A percentile compares a stretch with the other conserved stretches of the same genome.
These are phyloP conservation scores for Aspergillus jensenii DNA, from an alignment of 2,329 filamentous ascomycete species.

Conservation along the genomic window DNA sequence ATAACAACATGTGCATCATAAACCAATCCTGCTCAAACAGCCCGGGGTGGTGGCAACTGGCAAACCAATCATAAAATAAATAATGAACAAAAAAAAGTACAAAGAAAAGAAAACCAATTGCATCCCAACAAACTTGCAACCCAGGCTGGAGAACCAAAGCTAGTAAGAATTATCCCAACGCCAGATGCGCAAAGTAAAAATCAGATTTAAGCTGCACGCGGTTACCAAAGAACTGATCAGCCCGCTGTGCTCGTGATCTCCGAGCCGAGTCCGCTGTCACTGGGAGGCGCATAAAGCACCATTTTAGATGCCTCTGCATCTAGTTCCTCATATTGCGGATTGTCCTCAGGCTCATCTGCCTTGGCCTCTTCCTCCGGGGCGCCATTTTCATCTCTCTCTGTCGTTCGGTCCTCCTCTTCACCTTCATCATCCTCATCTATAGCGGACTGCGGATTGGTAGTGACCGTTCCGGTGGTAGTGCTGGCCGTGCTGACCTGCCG, in stretches of 20 bases:
- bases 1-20: conserved; percentile 3
- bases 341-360: conserved; percentile 6
- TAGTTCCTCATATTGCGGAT: conserved; percentile 18
- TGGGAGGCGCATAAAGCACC: conserved; percentile 28
- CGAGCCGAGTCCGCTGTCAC: conserved; percentile 31
- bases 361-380: background rate
- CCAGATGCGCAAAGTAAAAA: conserved; percentile 22
- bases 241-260: conserved; percentile 25
- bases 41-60: background rate
- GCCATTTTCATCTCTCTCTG: conserved; percentile 8
- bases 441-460: conserved; percentile 21
- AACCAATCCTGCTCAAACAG: background rate
- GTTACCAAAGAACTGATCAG: conserved; percentile 6
- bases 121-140: background rate
- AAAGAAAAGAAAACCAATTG: conserved; percentile 19
- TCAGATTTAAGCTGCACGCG: background rate
- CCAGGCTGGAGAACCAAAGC: background rate
- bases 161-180: conserved; percentile 5
- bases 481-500: conserved; percentile 42
- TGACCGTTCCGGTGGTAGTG: conserved; percentile 36
- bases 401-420: conserved; percentile 16
- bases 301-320: conserved; percentile 26
- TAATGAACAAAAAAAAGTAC: conserved; percentile 24
- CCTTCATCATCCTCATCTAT: conserved; percentile 25
- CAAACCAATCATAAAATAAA: conserved; percentile 6